Base-by-base conservation (phyloP, 495 filamentous ascomycete genomes). In the Chaetomium fimeti region DNA sequence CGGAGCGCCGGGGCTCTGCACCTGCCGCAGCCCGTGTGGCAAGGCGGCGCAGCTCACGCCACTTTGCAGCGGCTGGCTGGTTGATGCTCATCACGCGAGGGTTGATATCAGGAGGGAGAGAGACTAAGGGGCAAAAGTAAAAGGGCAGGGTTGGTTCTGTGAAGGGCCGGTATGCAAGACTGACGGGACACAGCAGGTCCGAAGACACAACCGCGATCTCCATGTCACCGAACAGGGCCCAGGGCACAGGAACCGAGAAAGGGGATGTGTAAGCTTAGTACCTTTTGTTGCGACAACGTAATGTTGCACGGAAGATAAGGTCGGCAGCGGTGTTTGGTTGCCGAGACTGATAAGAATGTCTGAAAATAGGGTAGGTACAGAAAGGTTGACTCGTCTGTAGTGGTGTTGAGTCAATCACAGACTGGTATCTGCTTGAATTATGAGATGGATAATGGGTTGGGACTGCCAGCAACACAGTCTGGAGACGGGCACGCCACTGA, bases 261-360 rank as follows among this genome's bases (percentile, higher is more conserved):
- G 57, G 18, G 20, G 57, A n/a, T 54, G 54, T 57, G 60, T 40
- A 27, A 57, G 43, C 6, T 47, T 27, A 8, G 54, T 68, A 68
- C 66, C 66, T 64, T 64, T 62, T 60, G 12, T 47, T 57, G 42
- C 62, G 49, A 32, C 45, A 29, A 29, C 16, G 65, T 43, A 61
- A 61, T 68, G 63, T 68, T 51, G 65, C 54, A 70, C 68, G 66
- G 20, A 57, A 75, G 69, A 73, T 72, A 73, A 70, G 68, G 61
- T n/a, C 57, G 43, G 60, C 28, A 25, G 55, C 57, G 62, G 53
- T 68, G 68, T 68, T 62, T 67, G 69, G 72, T 63, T 72, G 67
- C 45, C 56, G 25, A 61, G 57, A 49, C 55, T 36, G 67, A 72
- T 66, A 69, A 67, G 64, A 47, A 45, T 66, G 65, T 57, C 66